These are phyloP conservation scores for Fusarium napiforme DNA, from an alignment of 2,329 filamentous ascomycete genomes.

Conservation along the genomic window DNA sequence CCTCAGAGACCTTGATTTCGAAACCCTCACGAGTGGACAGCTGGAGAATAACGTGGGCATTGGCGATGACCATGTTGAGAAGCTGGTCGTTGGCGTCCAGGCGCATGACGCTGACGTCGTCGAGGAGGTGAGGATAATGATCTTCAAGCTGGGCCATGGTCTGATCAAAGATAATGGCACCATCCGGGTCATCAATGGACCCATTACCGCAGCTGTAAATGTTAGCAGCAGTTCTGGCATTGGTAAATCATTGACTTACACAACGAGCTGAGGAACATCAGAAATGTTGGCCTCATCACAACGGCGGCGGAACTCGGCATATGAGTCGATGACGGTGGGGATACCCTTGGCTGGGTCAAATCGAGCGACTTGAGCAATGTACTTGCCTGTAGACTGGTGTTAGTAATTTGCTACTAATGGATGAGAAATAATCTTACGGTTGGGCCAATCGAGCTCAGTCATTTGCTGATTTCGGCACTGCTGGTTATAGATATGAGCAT, in stretches of 20 bases:
- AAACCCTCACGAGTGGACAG: conserved; percentile 86
- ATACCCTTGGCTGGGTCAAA: conserved; percentile 89
- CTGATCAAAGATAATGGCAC: conserved; percentile 75
- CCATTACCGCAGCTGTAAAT: conserved; percentile 73
- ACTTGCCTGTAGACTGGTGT: conserved; percentile 61
- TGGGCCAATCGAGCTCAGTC: conserved; percentile 64
- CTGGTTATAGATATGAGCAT: conserved; percentile 77
- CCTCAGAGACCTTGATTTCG: conserved; percentile 88
- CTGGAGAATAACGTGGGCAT: conserved; percentile 79
- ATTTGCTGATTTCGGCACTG: conserved; percentile 69
- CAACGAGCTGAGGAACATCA: conserved; percentile 75
- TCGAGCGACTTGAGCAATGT: conserved; percentile 82
- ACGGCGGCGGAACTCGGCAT: conserved; percentile 75
- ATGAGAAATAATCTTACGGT: conserved; percentile 49
- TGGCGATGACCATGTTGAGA: conserved; percentile 79
- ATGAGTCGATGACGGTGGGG: conserved; percentile 78
- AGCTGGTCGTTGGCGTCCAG: conserved; percentile 82
- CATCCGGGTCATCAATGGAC: conserved; percentile 84
- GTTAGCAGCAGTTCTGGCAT: conserved; percentile 6
- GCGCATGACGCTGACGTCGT: conserved; percentile 79
- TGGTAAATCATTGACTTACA: conserved; percentile 54
- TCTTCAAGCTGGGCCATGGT: conserved; percentile 74
- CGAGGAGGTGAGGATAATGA: conserved; percentile 68
- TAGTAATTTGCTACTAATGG: not conserved
- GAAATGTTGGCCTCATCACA: conserved; percentile 64